Conservation (phyloP, 108 stramenopile species). For the Cyclotella baltica region DNA sequence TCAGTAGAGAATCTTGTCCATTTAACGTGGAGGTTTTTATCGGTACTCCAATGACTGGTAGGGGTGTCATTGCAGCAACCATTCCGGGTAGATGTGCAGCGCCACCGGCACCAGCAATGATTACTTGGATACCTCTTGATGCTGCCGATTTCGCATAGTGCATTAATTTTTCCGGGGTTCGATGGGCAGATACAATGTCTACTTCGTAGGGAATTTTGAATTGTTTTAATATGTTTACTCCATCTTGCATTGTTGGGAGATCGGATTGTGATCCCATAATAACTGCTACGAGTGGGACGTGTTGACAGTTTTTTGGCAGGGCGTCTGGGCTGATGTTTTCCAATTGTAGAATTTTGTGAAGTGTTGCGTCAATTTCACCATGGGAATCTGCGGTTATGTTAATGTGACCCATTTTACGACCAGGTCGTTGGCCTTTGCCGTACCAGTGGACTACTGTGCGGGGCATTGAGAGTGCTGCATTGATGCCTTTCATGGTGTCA, state of each 20-base stretch:
- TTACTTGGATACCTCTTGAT: conserved; percentile 90
- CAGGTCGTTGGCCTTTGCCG: conserved; percentile 91
- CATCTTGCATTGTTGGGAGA: conserved; percentile 96
- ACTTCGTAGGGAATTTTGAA: conserved; percentile 95
- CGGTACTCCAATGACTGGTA: conserved; percentile 98
- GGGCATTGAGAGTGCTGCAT: conserved; percentile 83
- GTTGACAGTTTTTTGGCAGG: conserved; percentile 58
- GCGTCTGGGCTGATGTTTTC: conserved; percentile 73
- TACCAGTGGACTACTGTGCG: conserved; percentile 97
- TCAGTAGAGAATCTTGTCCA: conserved; percentile 96
- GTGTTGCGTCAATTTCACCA: conserved; percentile 66
- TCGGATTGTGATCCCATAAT: conserved; percentile 99
- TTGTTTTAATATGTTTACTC: conserved; percentile 85
- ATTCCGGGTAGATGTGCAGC: conserved; percentile 99
- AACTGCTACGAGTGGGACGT: conserved; percentile 90
- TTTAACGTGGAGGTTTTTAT: conserved; percentile 97
- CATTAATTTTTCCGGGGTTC: conserved; percentile 95
- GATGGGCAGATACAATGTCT: conserved; percentile 98
- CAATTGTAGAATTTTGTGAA: conserved; percentile 62
- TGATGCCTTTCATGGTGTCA: conserved; percentile 81
- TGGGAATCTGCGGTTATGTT: conserved; percentile 92
- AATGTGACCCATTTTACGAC: conserved; percentile 98
- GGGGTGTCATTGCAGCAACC: conserved; percentile 97
- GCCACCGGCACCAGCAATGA: conserved; percentile 99
- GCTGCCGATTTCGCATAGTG: conserved; percentile 89